phyloP scores from a whole-genome alignment of 2,329 filamentous ascomycete species.

The Elsinoe australis region DNA sequence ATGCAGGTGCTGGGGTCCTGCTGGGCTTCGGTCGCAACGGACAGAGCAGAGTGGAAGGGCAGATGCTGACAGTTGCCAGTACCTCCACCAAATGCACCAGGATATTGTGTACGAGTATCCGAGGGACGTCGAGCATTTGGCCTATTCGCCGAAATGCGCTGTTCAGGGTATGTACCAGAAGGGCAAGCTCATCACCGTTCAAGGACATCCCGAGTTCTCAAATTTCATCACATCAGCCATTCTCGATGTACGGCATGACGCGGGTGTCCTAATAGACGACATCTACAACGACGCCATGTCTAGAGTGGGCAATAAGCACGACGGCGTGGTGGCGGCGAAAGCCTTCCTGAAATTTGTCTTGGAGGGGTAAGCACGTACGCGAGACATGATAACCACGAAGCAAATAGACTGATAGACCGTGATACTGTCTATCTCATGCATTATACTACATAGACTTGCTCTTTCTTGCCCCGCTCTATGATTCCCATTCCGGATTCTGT shows the following conservation, averaged over 20 bases:
- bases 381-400: too few species aligned
- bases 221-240: slow-evolving; percentile 63
- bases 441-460: slow-evolving; percentile 3
- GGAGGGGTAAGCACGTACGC: slow-evolving; percentile 46
- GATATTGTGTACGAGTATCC: slow-evolving; percentile 65
- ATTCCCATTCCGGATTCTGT: slow-evolving; percentile 41
- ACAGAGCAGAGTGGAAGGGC: slow-evolving; percentile 23
- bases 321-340: slow-evolving; percentile 66
- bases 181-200: slow-evolving; percentile 62
- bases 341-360: slow-evolving; percentile 71
- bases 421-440: slow-evolving; percentile 9
- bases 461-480: neutral
- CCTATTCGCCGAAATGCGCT: slow-evolving; percentile 56
- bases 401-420: slow-evolving; percentile 14
- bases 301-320: slow-evolving; percentile 60
- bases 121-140: slow-evolving; percentile 53
- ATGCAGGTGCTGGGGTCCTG: too few species aligned
- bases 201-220: slow-evolving; percentile 82
- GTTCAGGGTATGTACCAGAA: slow-evolving; percentile 75
- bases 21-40: too few species aligned
- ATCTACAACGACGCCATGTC: slow-evolving; percentile 61
- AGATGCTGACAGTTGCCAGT: slow-evolving; percentile 35
- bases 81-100: slow-evolving; percentile 78
- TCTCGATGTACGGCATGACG: slow-evolving; percentile 54
- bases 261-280: slow-evolving; percentile 62